Percentiles rank a stretch among this genome's conserved stretches.
These are phyloP conservation scores for Boletus tylopilopsis DNA, from an alignment of 768 basidiomycete genomes.

Conservation along the genomic window DNA sequence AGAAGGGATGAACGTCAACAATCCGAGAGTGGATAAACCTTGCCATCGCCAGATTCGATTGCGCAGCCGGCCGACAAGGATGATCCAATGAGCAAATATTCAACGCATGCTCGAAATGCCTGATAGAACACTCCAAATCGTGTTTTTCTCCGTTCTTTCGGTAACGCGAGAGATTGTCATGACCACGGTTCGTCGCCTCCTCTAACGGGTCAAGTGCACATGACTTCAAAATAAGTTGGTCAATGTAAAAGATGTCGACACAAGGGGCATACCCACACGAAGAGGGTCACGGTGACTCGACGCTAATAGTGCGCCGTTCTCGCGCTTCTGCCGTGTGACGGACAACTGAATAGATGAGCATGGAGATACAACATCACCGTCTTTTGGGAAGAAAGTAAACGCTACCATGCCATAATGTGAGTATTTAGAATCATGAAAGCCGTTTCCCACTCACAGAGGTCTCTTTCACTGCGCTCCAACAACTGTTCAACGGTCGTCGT, in stretches of 20 bases:
- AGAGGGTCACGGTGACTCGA: not conserved
- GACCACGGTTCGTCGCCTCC: not conserved
- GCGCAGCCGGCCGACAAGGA: conserved; percentile 3
- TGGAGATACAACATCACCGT: not conserved
- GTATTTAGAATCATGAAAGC: not conserved
- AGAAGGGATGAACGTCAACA: not conserved
- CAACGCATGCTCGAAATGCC: not conserved
- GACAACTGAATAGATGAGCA: not conserved
- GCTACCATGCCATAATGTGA: not conserved
- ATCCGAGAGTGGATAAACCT: not conserved
- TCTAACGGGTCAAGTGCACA: not conserved
- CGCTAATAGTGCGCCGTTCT: not conserved
- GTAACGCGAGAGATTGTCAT: not conserved
- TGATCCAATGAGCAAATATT: not conserved
- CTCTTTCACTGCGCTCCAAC: not conserved
- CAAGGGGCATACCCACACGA: not conserved
- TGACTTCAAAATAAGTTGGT: not conserved
- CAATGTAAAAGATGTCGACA: too few relatives aligned
- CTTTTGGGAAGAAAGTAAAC: not conserved
- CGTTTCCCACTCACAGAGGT: not conserved
- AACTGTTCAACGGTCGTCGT: not conserved
- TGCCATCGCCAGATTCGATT: conserved; percentile 1
- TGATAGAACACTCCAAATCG: not conserved
- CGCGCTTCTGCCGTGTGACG: not conserved
- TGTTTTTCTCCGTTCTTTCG: not conserved